A percentile compares a stretch with the other conserved stretches of the same genome.
Conservation (phyloP, 2,329 filamentous ascomycete genomes). For the Pseudogymnoascus sp. region DNA sequence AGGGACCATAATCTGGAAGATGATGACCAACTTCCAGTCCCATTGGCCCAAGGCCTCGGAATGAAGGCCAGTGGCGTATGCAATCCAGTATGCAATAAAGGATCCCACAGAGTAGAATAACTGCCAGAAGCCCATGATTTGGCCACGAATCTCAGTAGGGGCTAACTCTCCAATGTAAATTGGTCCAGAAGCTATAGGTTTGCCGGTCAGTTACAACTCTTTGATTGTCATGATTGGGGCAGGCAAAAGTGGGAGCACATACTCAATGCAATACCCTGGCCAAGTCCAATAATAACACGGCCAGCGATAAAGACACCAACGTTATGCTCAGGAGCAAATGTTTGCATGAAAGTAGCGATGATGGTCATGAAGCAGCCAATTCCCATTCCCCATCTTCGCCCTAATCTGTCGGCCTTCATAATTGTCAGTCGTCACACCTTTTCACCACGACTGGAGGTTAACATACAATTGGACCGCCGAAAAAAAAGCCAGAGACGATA, state of each 20-base stretch:
- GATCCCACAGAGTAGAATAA: slow-evolving; percentile 58
- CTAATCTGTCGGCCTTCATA: slow-evolving; percentile 46
- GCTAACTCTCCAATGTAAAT: slow-evolving; percentile 65
- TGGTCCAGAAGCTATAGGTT: slow-evolving; percentile 48
- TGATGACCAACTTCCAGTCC: slow-evolving; percentile 67
- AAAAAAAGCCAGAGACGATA: slow-evolving; percentile 61
- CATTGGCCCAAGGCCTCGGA: slow-evolving; percentile 52
- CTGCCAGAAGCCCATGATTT: slow-evolving; percentile 64
- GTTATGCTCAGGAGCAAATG: slow-evolving; percentile 52
- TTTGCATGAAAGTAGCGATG: slow-evolving; percentile 60
- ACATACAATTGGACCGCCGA: slow-evolving; percentile 51
- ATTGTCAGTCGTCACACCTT: not conserved
- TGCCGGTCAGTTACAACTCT: slow-evolving; percentile 12
- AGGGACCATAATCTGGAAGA: slow-evolving; percentile 63
- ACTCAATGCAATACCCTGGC: slow-evolving; percentile 60
- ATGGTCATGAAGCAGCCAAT: slow-evolving; percentile 57
- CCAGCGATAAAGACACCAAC: slow-evolving; percentile 61
- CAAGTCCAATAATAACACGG: slow-evolving; percentile 60
- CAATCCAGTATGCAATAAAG: slow-evolving; percentile 59
- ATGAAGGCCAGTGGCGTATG: slow-evolving; percentile 53
- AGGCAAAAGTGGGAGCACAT: slow-evolving; percentile 19
- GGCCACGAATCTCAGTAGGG: slow-evolving; percentile 55
- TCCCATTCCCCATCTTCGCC: slow-evolving; percentile 58
- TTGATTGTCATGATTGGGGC: not conserved
- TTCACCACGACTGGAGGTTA: slow-evolving; percentile 5